Base-by-base conservation (phyloP, 202 grass and related monocot species). In the Schoenoplectus tabernaemontani region DNA sequence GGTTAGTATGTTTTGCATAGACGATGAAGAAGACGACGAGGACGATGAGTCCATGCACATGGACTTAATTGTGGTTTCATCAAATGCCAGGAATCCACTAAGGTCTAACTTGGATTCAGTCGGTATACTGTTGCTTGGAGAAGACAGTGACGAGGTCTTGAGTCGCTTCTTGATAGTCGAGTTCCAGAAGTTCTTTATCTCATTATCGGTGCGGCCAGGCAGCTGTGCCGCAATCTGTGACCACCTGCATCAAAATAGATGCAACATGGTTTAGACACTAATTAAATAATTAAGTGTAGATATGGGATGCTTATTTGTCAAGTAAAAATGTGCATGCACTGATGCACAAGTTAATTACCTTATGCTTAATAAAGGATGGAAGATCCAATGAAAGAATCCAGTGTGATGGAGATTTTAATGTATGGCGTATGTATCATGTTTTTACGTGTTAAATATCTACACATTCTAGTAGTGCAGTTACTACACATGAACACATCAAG, bases 141-240 rank as follows among this genome's bases (percentile, higher is more conserved):
- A 84, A 64, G 46, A 72, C 51, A 41, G 56, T 15, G 24, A 83
- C 69, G 22, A 57, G 36, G 78, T 88, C 86, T 94, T 93, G 13
- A 93, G 87, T 23, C 91, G 86, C 81, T 92, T 97, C 84, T 97
- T 97, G 82, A 94, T 94, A 77, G 91, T 94, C 48, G 94, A 97
- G 89, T 97, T 97, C 94, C 94, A 97, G 57, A 97, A 97, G 78
- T 97, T 97, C 84, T 97, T 97, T 71, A 97, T 97, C 87, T 97
- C 93, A 47, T 97, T 97, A 70, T 97, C 93, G 28, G 93, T 97
- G 47, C 93, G 91, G 38, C 93, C 93, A 13, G 89, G 91, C 66
- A 97, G 63, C 66, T 89, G 88, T 79, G 94, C 86, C 38, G 94
- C 94, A 39, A 97, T 97, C 82, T 93, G 94, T 13, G 94, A 97